Evolutionary conservation across 768 basidiomycete species (phyloP), one percentile per base, ranked within the genome.

Genomic region (Lentinula lateritia): DNA sequence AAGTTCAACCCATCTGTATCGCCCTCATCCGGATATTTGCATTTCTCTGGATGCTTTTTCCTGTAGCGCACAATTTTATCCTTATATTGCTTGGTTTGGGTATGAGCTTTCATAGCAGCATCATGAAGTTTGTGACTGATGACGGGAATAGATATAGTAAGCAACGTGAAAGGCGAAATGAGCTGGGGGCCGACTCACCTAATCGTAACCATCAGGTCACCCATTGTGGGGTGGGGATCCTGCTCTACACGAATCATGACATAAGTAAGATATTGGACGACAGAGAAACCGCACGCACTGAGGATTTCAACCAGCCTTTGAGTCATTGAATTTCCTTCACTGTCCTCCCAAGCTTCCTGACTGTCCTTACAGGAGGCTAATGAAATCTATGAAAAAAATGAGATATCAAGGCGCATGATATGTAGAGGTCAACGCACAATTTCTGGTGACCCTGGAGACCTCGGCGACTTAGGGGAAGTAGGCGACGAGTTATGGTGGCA

Each of bases 331-430:
- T 52, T 3, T 8, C 65, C 65, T 9, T 64, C 52, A 12, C 41
- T 53, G 18, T 54, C 50, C 41, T 66, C 65, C 59, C 61, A 68
- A 10, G 65, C 54, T 23, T 13, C 1, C 53, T 68, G 65, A 48
- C 62, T 63, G 58, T 68, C 65, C 46, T 63, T 65, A 57, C 65
- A 66, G 12, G 64, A 65, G 3, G 65, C 65, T 3, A 66, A 60
- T 18, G 67, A 68, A 18, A 68, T 59, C 50, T 61, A 20, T 0
- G 28, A 18, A 46, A 32, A 32, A 28, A 36, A 48, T 9, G 23
- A 59, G 39, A 10, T 39, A 4, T 3, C 10, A 12, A 41, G 13
- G 5, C 9, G n/a, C n/a, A 41, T 20, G 38, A 0, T 3, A 20
- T 12, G 34, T 18, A 45, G 8, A 56, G 9, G n/a, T 42, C 43